Percentiles rank a stretch among this genome's conserved stretches.
These are phyloP conservation scores for Globisporangium polare DNA, from an alignment of 352 stramenopile genomes.

Conservation along the genomic window DNA sequence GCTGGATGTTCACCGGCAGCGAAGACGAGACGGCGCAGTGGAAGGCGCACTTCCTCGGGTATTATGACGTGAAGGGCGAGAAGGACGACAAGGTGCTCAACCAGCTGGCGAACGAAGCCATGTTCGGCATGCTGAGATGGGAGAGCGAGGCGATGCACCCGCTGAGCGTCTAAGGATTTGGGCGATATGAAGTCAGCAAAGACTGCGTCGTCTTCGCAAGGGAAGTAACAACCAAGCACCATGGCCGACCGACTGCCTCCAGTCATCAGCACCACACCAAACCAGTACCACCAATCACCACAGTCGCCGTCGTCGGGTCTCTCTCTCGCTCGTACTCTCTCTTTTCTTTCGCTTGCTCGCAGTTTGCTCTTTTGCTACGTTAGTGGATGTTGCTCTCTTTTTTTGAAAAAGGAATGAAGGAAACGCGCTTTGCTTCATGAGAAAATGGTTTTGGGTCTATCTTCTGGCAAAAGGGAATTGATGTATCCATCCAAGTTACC, in stretches of 20 bases:
- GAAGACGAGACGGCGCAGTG: slow-evolving; percentile 60
- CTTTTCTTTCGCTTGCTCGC: slow-evolving; percentile 8
- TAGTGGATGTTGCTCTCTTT: slow-evolving; percentile 7
- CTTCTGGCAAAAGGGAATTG: neutral
- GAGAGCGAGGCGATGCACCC: slow-evolving; percentile 83
- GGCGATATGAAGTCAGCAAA: neutral
- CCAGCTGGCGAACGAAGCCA: slow-evolving; percentile 78
- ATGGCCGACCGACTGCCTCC: neutral
- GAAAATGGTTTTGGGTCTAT: neutral
- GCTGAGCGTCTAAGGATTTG: slow-evolving; percentile 49
- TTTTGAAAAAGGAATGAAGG: slow-evolving; percentile 2
- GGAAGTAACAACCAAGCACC: neutral
- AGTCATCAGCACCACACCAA: neutral
- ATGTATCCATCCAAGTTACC: neutral
- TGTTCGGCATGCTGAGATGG: slow-evolving; percentile 85
- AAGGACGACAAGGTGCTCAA: slow-evolving; percentile 84
- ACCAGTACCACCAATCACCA: neutral
- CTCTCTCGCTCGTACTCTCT: neutral
- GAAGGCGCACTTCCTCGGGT: slow-evolving; percentile 79
- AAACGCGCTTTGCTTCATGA: slow-evolving; percentile 3
- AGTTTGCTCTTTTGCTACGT: slow-evolving; percentile 12
- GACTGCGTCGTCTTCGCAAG: neutral
- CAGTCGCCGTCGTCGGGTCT: slow-evolving; percentile 2
- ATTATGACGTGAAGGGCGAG: slow-evolving; percentile 82
- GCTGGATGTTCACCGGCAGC: slow-evolving; percentile 79